phyloP scores from a whole-genome alignment of 78 protist species.

The Dictyostelium discoideum region dicty_2.7 NC_007091.3:2919501-2920000 shows the following conservation, averaged over 20 bases:
- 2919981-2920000: neutral
- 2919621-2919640: neutral
- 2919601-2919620: neutral
- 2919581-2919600: too few species aligned
- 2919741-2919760: neutral
- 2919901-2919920: neutral
- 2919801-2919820: neutral
- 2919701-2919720: too few species aligned
- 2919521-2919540: neutral
- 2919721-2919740: too few species aligned
- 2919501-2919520: too few species aligned
- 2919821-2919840: slow-evolving; percentile 2
- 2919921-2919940: too few species aligned
- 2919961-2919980: too few species aligned
- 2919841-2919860: slow-evolving; percentile 1
- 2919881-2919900: neutral
- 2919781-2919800: too few species aligned
- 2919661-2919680: neutral
- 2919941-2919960: too few species aligned
- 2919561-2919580: neutral
- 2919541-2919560: neutral
- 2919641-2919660: neutral
- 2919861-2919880: neutral
- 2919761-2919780: neutral
- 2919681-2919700: neutral